These are phyloP conservation scores for Thalia dealbata DNA, from an alignment of 176 grass and related monocot species.

Conservation along the genomic window DNA sequence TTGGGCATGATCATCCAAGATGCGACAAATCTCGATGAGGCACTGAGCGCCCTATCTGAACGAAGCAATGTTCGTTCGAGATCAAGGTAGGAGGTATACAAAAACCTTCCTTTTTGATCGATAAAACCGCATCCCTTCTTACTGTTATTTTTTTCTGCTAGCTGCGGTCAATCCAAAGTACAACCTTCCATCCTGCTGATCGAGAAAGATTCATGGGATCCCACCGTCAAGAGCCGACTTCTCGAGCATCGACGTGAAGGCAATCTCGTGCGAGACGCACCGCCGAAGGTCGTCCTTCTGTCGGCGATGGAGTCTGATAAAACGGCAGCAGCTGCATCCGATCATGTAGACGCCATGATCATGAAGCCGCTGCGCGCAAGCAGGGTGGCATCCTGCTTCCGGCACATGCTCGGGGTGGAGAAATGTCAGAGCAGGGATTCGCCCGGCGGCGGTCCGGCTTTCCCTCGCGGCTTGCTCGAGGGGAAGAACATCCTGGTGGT, in stretches of 20 bases:
- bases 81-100: too few relatives aligned
- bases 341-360: constrained; percentile 54
- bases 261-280: constrained; percentile 24
- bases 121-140: too few relatives aligned
- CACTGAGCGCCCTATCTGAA: neutral
- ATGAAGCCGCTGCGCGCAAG: constrained; percentile 82
- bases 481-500: constrained; percentile 96
- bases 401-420: constrained; percentile 48
- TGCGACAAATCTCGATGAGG: neutral
- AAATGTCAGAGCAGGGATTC: too few relatives aligned
- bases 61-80: neutral
- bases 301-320: constrained; percentile 60
- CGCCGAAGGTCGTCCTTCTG: constrained; percentile 59
- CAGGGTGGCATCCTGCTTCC: constrained; percentile 72
- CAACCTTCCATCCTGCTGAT: constrained; percentile 45
- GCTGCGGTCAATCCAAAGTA: constrained; percentile 25
- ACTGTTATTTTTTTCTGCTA: neutral
- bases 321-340: constrained; percentile 35
- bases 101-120: too few relatives aligned
- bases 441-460: constrained; percentile 33
- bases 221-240: constrained; percentile 33
- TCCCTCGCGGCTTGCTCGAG: constrained; percentile 43
- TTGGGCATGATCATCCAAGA: neutral
- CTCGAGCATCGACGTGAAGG: constrained; percentile 26
- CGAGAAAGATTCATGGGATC: constrained; percentile 65